Conservation (phyloP, 306 rosid genomes). For the Acacia acuminata region DNA sequence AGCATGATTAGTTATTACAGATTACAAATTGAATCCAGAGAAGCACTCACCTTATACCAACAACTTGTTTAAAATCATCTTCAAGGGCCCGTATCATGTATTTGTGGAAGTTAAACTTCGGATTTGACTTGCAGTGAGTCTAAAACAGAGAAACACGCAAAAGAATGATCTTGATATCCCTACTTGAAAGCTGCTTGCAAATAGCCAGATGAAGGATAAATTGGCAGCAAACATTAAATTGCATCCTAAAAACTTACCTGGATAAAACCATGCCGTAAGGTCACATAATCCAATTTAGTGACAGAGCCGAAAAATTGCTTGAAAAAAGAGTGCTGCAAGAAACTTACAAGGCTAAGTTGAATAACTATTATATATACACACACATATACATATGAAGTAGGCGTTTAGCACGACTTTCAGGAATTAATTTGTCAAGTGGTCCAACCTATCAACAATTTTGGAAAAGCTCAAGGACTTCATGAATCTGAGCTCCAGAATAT, state of each 20-base stretch:
- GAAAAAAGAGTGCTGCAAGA: slow-evolving; percentile 68
- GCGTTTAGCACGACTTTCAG: neutral
- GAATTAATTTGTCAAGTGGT: neutral
- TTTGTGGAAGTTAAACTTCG: slow-evolving; percentile 79
- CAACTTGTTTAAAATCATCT: slow-evolving; percentile 88
- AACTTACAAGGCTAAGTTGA: no score
- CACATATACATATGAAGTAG: no score
- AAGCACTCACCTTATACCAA: slow-evolving; percentile 78
- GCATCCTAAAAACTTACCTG: slow-evolving; percentile 51
- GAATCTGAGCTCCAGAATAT: neutral
- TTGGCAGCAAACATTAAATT: slow-evolving; percentile 8
- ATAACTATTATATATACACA: no score
- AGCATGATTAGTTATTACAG: neutral
- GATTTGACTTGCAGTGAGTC: slow-evolving; percentile 80
- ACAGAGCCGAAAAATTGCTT: slow-evolving; percentile 92
- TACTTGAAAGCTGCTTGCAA: neutral
- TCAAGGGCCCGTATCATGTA: slow-evolving; percentile 95
- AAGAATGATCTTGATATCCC: neutral
- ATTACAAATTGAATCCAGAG: slow-evolving; percentile 4
- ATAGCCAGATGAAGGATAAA: neutral
- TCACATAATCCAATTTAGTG: slow-evolving; percentile 74
- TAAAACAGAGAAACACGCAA: slow-evolving; percentile 34
- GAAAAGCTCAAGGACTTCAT: neutral
- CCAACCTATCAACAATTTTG: neutral
- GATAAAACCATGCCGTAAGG: slow-evolving; percentile 81